Base-by-base conservation (phyloP, 305 asterid genomes). In the Ilex paraguariensis region DNA sequence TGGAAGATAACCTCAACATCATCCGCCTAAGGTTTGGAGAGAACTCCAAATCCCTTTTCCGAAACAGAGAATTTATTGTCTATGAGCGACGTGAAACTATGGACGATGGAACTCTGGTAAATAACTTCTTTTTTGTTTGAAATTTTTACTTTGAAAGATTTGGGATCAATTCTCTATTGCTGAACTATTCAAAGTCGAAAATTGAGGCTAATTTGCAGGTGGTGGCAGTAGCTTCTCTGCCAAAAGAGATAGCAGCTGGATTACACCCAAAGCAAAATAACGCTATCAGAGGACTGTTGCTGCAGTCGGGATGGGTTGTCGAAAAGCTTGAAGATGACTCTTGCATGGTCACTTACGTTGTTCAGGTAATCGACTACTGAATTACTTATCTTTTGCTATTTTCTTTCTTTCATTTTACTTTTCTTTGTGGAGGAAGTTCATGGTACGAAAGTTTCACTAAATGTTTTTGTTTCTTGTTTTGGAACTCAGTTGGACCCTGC, bases 241-340 rank as follows among this genome's bases (percentile, higher is more conserved):
- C 98, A 0, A 91, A 88, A 67, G 95, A 91, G 73, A 91, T 88
- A 71, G 96, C 98, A 66, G 89, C 88, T 1, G 98, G 96, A 8
- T 52, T 91, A 46, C 90, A 88, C 31, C 96, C 96, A 0, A 84
- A 91, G 70, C 87, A 86, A 32, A 81, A 79, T 74, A 90, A 86
- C 49, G 82, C 97, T 54, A 84, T 90, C 13, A 76, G 98, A 74
- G 95, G 95, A 15, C 66, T 86, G 6, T 52, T 91, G 68, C 57
- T 91, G 68, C 98, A 91, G 46, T 91, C 96, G 30, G 98, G 98
- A 61, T 91, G 98, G 96, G 96, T 91, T 5, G 90, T 91, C 33
- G 98, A 91, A 82, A 88, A 88, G 71, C 88, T 91, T 64, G 75
- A 79, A 12, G 73, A 88, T 65, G 84, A 86, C 74, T 86, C 98